Percentiles rank a stretch among this genome's conserved stretches.
Conservation (phyloP, 345 rosid species). For the Noccaea bulbosa region DNA sequence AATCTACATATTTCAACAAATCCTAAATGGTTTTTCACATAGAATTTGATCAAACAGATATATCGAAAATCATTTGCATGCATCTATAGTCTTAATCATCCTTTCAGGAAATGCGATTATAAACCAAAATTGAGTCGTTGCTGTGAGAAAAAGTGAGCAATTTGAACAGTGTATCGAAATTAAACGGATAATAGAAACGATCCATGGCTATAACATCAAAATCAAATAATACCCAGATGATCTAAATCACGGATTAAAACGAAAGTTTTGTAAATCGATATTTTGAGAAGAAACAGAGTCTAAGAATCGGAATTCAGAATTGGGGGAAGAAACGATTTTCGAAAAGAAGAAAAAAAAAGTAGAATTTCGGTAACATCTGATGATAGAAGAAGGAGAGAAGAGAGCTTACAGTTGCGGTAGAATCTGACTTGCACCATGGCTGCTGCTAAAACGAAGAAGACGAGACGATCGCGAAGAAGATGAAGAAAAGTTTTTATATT, state of each 20-base stretch:
- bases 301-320: neutral
- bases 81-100: neutral
- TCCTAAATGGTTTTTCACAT: neutral
- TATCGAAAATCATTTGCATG: conserved; percentile 4
- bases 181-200: neutral
- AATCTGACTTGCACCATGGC: conserved; percentile 50
- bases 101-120: neutral
- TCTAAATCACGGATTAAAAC: neutral
- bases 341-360: neutral
- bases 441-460: conserved; percentile 10
- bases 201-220: neutral
- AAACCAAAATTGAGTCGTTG: neutral
- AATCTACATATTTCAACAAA: neutral
- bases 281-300: neutral
- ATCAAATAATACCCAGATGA: neutral
- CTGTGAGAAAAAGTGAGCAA: neutral
- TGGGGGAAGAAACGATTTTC: neutral
- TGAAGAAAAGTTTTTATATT: conserved; percentile 19
- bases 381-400: neutral
- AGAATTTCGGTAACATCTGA: neutral
- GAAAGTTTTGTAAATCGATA: neutral
- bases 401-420: conserved; percentile 50
- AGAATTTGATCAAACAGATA: neutral
- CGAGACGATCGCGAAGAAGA: conserved; percentile 24
- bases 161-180: neutral